Evolutionary conservation across 1,139 yeast species (phyloP), one percentile per base, ranked within the genome.

Genomic region (Suhomyces ambrosiae): DNA sequence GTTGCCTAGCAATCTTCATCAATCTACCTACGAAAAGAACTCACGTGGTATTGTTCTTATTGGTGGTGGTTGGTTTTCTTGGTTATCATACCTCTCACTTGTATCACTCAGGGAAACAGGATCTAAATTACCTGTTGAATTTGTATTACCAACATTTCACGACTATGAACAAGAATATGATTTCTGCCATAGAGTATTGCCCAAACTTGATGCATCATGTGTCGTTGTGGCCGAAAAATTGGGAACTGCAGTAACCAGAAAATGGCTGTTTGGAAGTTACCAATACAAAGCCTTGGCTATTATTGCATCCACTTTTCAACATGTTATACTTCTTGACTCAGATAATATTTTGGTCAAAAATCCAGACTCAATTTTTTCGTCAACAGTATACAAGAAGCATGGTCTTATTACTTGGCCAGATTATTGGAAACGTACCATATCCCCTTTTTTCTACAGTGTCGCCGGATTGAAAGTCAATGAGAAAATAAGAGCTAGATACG

Each of bases 371-470:
- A 44, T 83, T 2, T 79, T 85, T 49, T 64, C 66, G 5, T 66
- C 75, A 34, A 74, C 74, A 27, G 78, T 86, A 4, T 86, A 71
- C 58, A 58, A 58, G 29, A 54, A 71, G 21, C 62, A 69, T 33
- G 89, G 90, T 1, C 69, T 82, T 59, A 74, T 86, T 4, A 63
- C 82, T 21, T 86, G 94, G 90, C 92, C 94, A 5, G 95, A 86
- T 59, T 86, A 79, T 56, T 86, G 95, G 95, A 71, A 76, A 50
- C 68, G 94, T 47, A 75, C 86, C 1, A 81, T 84, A 2, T 74
- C 82, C 3, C 94, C 94, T 4, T 61, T 60, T 23, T 86, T 70
- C 54, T 86, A 82, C 56, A 76, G 80, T 14, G 74, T 86, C 41
- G 86, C 88, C 0, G 82, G 74, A 3, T 60, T 76, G 7, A 52